Evolutionary conservation across 441 rosid genomes (phyloP).

Genomic region (Pelargonium exstipulatum): DNA sequence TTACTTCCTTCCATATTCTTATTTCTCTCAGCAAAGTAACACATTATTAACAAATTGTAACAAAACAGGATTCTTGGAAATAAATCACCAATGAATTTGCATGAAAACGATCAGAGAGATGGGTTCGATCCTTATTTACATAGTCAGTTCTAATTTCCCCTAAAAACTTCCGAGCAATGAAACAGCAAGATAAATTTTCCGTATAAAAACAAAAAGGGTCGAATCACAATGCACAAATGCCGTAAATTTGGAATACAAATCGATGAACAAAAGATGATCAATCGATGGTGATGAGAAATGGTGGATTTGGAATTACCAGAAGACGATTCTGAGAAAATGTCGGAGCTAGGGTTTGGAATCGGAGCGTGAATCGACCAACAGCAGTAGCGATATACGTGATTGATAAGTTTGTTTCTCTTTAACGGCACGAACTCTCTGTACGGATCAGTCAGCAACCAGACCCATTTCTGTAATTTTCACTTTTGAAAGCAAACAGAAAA

Average conservation of each 20-base stretch:
- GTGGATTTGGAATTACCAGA: constrained; percentile 1
- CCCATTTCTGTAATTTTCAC: not conserved
- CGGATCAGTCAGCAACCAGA: not conserved
- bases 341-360: too few species aligned
- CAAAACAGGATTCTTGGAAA: not conserved
- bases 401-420: not conserved
- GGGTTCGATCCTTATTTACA: not conserved
- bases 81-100: not conserved
- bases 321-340: not conserved
- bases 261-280: too few species aligned
- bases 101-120: not conserved
- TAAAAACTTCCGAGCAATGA: not conserved
- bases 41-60: not conserved
- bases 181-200: not conserved
- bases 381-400: constrained; percentile 7
- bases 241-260: not conserved
- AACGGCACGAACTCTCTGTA: not conserved
- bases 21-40: not conserved
- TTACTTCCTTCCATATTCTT: not conserved
- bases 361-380: not conserved
- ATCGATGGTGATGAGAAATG: not conserved
- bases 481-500: not conserved
- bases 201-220: not conserved
- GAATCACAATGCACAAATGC: not conserved
- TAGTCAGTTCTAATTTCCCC: not conserved